A percentile compares a stretch with the other conserved stretches of the same genome.
These are phyloP conservation scores for Nephelium lappaceum DNA, from an alignment of 345 rosid genomes.

Conservation along the genomic window DNA sequence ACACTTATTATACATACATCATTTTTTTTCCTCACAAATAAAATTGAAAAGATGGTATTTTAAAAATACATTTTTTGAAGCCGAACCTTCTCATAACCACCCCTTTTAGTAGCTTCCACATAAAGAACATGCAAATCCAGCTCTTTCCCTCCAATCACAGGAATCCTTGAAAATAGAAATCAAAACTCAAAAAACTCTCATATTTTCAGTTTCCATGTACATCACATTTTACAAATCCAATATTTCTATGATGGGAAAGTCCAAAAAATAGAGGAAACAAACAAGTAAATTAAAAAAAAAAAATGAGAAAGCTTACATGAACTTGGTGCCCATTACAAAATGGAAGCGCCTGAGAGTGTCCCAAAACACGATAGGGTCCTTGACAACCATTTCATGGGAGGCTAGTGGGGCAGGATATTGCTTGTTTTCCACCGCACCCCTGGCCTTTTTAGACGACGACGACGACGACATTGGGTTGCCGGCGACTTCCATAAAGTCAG, in stretches of 20 bases:
- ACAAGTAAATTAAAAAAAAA: background rate
- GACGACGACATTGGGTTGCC: slow-evolving; percentile 33
- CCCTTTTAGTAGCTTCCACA: slow-evolving; percentile 80
- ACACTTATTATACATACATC: background rate
- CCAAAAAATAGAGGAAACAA: too few species aligned
- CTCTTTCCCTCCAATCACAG: slow-evolving; percentile 98
- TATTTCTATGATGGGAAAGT: background rate
- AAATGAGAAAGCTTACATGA: slow-evolving; percentile 51
- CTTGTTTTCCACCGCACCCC: slow-evolving; percentile 29
- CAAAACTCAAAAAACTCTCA: background rate
- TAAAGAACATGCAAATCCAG: slow-evolving; percentile 88
- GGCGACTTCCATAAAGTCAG: slow-evolving; percentile 10
- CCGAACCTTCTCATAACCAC: slow-evolving; percentile 87
- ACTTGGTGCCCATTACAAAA: slow-evolving; percentile 74
- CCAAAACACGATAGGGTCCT: slow-evolving; percentile 62
- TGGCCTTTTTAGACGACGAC: slow-evolving; percentile 41
- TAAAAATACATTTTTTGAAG: slow-evolving; percentile 11
- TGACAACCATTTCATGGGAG: slow-evolving; percentile 55
- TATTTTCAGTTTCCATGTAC: slow-evolving; percentile 2
- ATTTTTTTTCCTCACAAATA: background rate
- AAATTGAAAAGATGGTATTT: background rate
- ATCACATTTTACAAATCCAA: background rate
- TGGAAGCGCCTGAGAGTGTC: slow-evolving; percentile 92
- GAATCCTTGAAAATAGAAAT: slow-evolving; percentile 57
- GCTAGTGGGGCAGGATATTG: slow-evolving; percentile 72